These are phyloP conservation scores for Hymenoscyphus repandus DNA, from an alignment of 2,329 filamentous ascomycete genomes.

Conservation along the genomic window DNA sequence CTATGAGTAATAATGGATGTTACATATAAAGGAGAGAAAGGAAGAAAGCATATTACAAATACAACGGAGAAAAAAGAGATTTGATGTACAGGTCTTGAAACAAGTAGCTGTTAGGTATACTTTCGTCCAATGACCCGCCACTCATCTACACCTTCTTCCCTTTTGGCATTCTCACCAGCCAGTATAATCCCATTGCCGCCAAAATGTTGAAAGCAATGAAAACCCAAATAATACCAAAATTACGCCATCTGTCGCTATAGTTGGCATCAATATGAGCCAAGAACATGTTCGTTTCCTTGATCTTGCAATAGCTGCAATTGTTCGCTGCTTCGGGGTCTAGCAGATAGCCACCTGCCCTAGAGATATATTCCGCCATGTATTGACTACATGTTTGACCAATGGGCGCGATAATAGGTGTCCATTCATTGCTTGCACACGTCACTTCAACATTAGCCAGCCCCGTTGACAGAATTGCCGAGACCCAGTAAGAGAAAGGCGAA, in stretches of 20 bases:
- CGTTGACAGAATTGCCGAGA: conserved; percentile 63
- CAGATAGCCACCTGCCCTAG: conserved; percentile 47
- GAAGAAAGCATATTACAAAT: too few relatives aligned
- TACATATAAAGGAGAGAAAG: too few relatives aligned
- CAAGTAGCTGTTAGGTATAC: too few relatives aligned
- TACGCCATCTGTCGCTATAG: conserved; percentile 11
- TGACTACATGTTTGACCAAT: conserved; percentile 48
- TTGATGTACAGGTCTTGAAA: too few relatives aligned
- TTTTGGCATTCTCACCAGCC: too few relatives aligned
- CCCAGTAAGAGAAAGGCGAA: conserved; percentile 75
- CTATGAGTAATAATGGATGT: too few relatives aligned
- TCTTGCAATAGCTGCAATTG: too few relatives aligned
- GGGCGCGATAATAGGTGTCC: conserved; percentile 56
- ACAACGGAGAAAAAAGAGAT: too few relatives aligned
- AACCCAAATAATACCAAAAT: neutral
- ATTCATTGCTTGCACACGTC: conserved; percentile 63
- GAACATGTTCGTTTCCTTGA: too few relatives aligned
- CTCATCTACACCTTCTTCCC: too few relatives aligned
- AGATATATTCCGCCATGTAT: conserved; percentile 51
- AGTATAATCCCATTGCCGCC: neutral
- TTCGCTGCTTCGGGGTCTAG: conserved; percentile 33
- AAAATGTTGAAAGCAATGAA: neutral
- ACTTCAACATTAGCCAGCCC: conserved; percentile 63
- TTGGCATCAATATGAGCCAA: conserved; percentile 41
- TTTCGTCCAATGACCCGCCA: too few relatives aligned